phyloP scores from a whole-genome alignment of 768 basidiomycete species.

The Mycena filopes region DNA sequence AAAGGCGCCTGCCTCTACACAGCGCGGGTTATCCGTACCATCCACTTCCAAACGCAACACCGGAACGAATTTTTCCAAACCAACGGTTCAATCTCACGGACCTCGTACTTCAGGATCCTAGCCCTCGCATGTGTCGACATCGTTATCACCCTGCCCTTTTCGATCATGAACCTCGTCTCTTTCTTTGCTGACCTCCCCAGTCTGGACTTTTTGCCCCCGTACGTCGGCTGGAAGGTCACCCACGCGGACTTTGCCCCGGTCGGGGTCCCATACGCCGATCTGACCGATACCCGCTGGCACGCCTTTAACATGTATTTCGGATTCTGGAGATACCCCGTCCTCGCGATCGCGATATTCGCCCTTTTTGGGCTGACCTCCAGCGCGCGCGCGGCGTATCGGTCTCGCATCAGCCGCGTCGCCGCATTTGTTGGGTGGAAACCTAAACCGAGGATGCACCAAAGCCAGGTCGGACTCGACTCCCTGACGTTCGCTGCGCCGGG shows the following conservation, averaged over 20 bases:
- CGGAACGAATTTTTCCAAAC: conserved; percentile 14
- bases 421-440: conserved; percentile 7
- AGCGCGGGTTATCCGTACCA: conserved; percentile 22
- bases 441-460: background rate
- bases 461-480: background rate
- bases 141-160: conserved; percentile 20
- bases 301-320: conserved; percentile 23
- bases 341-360: conserved; percentile 25
- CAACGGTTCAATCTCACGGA: conserved; percentile 19
- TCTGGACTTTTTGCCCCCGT: conserved; percentile 6
- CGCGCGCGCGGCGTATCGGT: conserved; percentile 23
- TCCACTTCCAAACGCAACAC: conserved; percentile 12
- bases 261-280: conserved; percentile 5
- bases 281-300: conserved; percentile 24
- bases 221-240: conserved; percentile 15
- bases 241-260: conserved; percentile 16
- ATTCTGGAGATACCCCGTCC: conserved; percentile 14
- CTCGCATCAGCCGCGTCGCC: conserved; percentile 2
- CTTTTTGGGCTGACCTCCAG: conserved; percentile 23
- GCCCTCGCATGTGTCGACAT: conserved; percentile 24
- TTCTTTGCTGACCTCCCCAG: conserved; percentile 14
- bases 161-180: conserved; percentile 23
- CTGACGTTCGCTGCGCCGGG: conserved; percentile 4
- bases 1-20: background rate
- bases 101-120: conserved; percentile 18